Evolutionary conservation across 164 flowering plant genomes (phyloP).

Genomic region (Protea cynaroides): DNA sequence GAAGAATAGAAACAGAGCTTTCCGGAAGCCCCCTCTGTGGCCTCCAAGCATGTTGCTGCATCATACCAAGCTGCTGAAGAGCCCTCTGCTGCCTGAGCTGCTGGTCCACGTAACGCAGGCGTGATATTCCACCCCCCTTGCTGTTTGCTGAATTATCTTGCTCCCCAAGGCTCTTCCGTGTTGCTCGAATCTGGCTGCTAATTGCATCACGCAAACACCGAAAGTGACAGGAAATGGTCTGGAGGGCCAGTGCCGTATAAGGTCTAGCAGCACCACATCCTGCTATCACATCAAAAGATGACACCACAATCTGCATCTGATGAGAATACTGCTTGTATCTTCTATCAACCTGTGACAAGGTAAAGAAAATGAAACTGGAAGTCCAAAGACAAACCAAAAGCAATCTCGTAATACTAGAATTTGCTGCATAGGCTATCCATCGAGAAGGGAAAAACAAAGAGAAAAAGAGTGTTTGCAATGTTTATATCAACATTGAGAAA

Average conservation of each 20-base stretch:
- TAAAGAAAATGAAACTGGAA: not conserved
- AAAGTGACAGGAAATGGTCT: conserved; percentile 16
- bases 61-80: conserved; percentile 17
- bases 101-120: conserved; percentile 10
- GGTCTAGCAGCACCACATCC: conserved; percentile 12
- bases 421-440: not conserved
- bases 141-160: conserved; percentile 8
- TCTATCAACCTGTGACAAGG: conserved; percentile 21
- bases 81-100: conserved; percentile 13
- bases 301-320: conserved; percentile 27
- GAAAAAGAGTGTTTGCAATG: not conserved
- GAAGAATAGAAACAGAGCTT: conserved; percentile 18
- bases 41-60: conserved; percentile 19
- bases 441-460: too few relatives aligned
- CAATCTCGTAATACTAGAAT: not conserved
- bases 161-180: conserved; percentile 9
- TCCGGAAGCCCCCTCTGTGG: conserved; percentile 23
- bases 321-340: conserved; percentile 15
- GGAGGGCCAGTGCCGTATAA: conserved; percentile 14
- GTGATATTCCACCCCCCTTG: conserved; percentile 7
- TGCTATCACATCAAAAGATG: conserved; percentile 15
- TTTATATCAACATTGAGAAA: not conserved
- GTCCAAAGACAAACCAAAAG: not conserved
- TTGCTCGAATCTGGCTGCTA: conserved; percentile 7
- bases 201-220: conserved; percentile 15